Evolutionary conservation across 352 stramenopile species (phyloP).

Genomic region (Pythium myriotylum): DNA sequence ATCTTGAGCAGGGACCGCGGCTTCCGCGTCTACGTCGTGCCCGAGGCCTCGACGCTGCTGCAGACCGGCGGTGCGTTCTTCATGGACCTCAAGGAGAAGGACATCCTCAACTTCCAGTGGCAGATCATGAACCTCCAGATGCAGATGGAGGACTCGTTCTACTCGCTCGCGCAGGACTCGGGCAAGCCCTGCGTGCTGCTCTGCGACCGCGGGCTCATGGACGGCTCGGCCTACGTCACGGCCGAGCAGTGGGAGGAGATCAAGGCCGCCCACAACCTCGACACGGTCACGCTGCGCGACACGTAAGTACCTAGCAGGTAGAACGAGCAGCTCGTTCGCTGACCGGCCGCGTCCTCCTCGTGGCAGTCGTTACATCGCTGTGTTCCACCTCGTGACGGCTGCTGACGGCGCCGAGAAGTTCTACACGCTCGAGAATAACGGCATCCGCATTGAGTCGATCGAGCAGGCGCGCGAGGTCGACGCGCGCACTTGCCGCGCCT

Average conservation of each 20-base stretch:
- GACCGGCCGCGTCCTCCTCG: no score
- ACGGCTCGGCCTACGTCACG: conserved; percentile 95
- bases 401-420: conserved; percentile 94
- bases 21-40: conserved; percentile 95
- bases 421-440: conserved; percentile 98
- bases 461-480: conserved; percentile 92
- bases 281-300: conserved; percentile 83
- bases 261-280: conserved; percentile 76
- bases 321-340: no score
- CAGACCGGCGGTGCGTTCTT: conserved; percentile 93
- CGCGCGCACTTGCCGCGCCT: conserved; percentile 67
- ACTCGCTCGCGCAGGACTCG: conserved; percentile 79
- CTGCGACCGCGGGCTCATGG: conserved; percentile 96
- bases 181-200: conserved; percentile 91
- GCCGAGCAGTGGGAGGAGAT: conserved; percentile 89
- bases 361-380: conserved; percentile 79
- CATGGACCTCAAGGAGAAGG: conserved; percentile 77
- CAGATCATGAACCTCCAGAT: conserved; percentile 86
- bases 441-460: conserved; percentile 92
- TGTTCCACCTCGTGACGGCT: conserved; percentile 90
- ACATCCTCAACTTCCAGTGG: conserved; percentile 90
- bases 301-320: conserved; percentile 42
- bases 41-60: conserved; percentile 95
- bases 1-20: conserved; percentile 70
- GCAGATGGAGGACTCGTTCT: conserved; percentile 83